Base-by-base conservation (phyloP, 2,329 filamentous ascomycete species). In the Aureobasidium sp. region DNA sequence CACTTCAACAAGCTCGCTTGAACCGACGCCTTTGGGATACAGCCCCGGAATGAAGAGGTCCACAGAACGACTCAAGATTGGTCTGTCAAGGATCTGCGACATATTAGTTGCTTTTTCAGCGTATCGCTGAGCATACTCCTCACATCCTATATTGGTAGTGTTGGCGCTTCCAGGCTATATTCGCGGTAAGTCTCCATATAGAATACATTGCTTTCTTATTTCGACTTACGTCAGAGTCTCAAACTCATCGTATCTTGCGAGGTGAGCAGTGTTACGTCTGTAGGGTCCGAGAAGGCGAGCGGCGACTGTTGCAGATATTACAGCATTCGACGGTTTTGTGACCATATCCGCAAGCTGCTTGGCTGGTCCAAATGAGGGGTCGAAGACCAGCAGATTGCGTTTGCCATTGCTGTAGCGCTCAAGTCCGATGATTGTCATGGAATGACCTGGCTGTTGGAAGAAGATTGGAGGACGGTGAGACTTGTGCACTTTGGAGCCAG, bases 391-490 rank as follows among this genome's bases (percentile, higher is more conserved):
- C 9, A 97, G 77, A 65, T 88, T 87, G 57, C 79, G 76, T 23
- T 77, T 75, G n/a, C 88, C 87, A 60, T 86, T 79, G 31, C 74
- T 78, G 21, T 79, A 81, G 64, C 81, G 83, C 71, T 96, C 91
- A 31, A 95, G 79, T 0, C 93, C 93, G 60, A 97, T 78, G 45
- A 97, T 89, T 0, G 90, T 95, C 75, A 96, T 78, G 1, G 92
- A 96, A 72, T 97, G 93, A 2, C 89, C 87, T 81, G 85, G 85
- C 67, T 93, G 89, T 70, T 97, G 93, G 62, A 96, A 84, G 73
- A 96, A 96, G 43, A 97, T 85, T 0, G 93, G 92, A 29, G 91
- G 85, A 3, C 90, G 77, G 17, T 77, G 72, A 0, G 92, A 96
- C 58, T 79, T 75, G 51, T 84, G 79, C 17, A 95, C 81, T 68